A percentile compares a stretch with the other conserved stretches of the same genome.
Conservation (phyloP, 345 rosid genomes). For the Salix arbutifolia region DNA sequence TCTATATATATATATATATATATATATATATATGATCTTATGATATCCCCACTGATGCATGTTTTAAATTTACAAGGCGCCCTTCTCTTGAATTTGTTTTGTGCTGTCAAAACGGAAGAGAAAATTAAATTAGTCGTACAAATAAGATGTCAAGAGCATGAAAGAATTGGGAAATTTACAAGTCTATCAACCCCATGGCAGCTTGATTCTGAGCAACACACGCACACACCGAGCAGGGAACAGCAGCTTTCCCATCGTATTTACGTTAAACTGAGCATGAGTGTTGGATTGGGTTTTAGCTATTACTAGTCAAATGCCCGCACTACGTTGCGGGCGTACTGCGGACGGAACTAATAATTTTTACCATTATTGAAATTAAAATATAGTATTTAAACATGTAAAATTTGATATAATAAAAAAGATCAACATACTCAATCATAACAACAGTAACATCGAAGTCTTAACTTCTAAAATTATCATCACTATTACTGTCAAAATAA, state of each 20-base stretch:
- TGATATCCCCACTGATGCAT: background rate
- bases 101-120: background rate
- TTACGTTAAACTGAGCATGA: background rate
- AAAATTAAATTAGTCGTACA: background rate
- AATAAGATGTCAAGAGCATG: background rate
- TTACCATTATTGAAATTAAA: too few relatives aligned
- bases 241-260: background rate
- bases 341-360: too few relatives aligned
- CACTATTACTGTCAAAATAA: too few relatives aligned
- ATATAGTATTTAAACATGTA: too few relatives aligned
- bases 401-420: too few relatives aligned
- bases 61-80: background rate
- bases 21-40: background rate
- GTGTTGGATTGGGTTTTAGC: background rate
- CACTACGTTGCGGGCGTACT: too few relatives aligned
- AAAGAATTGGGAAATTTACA: background rate
- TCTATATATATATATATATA: too few relatives aligned
- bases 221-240: background rate
- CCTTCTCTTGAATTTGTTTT: background rate
- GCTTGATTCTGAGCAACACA: background rate
- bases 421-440: too few relatives aligned
- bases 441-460: too few relatives aligned
- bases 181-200: background rate
- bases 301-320: too few relatives aligned
- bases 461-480: too few relatives aligned